phyloP scores from a whole-genome alignment of 1,139 yeast species.

The Yamadazyma membranifaciens region DNA sequence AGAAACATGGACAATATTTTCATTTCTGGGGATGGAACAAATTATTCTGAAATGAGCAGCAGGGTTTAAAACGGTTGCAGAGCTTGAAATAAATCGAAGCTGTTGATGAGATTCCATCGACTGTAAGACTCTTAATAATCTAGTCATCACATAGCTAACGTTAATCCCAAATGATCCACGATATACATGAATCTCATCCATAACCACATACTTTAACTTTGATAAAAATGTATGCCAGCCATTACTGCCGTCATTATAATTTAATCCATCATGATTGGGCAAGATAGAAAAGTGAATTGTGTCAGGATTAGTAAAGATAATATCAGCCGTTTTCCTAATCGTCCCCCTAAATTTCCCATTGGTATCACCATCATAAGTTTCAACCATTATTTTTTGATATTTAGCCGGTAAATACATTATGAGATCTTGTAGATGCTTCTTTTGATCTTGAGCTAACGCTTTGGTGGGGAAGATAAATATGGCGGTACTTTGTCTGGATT shows the following conservation, averaged over 20 bases:
- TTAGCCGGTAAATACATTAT: slow-evolving; percentile 42
- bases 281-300: slow-evolving; percentile 82
- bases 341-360: slow-evolving; percentile 49
- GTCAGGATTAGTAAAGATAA: slow-evolving; percentile 93
- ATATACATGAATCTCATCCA: slow-evolving; percentile 90
- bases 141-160: slow-evolving; percentile 79
- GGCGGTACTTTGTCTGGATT: slow-evolving; percentile 50
- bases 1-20: slow-evolving; percentile 49
- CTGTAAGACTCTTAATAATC: slow-evolving; percentile 40
- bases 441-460: slow-evolving; percentile 96
- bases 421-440: slow-evolving; percentile 68
- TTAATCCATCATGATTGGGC: slow-evolving; percentile 56
- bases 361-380: slow-evolving; percentile 94
- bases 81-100: slow-evolving; percentile 72
- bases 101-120: slow-evolving; percentile 20
- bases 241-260: slow-evolving; percentile 12
- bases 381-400: slow-evolving; percentile 45
- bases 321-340: slow-evolving; percentile 64
- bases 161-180: slow-evolving; percentile 91
- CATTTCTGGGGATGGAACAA: slow-evolving; percentile 57
- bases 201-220: slow-evolving; percentile 68
- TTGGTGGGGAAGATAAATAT: slow-evolving; percentile 93
- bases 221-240: slow-evolving; percentile 71
- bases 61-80: slow-evolving; percentile 87
- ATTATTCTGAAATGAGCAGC: slow-evolving; percentile 64